Conservation (phyloP, 768 basidiomycete genomes). For the Termitomyces sp. region DNA sequence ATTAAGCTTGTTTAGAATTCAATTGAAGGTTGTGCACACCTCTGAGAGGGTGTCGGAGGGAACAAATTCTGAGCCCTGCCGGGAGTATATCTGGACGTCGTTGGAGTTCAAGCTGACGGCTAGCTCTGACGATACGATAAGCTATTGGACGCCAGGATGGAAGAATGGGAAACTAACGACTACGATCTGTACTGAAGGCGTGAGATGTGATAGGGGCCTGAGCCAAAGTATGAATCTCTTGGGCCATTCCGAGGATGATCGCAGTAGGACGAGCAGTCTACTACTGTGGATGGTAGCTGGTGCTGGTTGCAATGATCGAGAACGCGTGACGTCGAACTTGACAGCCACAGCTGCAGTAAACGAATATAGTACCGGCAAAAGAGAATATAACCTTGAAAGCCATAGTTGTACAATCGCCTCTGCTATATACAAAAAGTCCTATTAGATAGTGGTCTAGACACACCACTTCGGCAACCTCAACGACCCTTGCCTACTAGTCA, state of each 20-base stretch:
- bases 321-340: background rate
- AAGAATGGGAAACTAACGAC: slow-evolving; percentile 50
- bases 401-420: background rate
- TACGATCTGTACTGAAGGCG: slow-evolving; percentile 86
- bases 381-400: background rate
- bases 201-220: slow-evolving; percentile 85
- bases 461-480: background rate
- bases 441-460: background rate
- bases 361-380: background rate
- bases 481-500: background rate
- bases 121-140: slow-evolving; percentile 56
- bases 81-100: slow-evolving; percentile 78
- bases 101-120: slow-evolving; percentile 89
- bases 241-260: slow-evolving; percentile 38
- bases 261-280: slow-evolving; percentile 85
- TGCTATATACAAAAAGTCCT: background rate
- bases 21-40: slow-evolving; percentile 38
- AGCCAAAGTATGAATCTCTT: slow-evolving; percentile 76
- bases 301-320: background rate
- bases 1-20: background rate
- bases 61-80: slow-evolving; percentile 65
- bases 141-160: background rate
- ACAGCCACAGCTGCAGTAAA: no score
- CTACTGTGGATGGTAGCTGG: slow-evolving; percentile 45
- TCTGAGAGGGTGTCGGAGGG: slow-evolving; percentile 78